phyloP scores from a whole-genome alignment of 2,329 filamentous ascomycete genomes.

The Botryosphaeria dothidea region DNA sequence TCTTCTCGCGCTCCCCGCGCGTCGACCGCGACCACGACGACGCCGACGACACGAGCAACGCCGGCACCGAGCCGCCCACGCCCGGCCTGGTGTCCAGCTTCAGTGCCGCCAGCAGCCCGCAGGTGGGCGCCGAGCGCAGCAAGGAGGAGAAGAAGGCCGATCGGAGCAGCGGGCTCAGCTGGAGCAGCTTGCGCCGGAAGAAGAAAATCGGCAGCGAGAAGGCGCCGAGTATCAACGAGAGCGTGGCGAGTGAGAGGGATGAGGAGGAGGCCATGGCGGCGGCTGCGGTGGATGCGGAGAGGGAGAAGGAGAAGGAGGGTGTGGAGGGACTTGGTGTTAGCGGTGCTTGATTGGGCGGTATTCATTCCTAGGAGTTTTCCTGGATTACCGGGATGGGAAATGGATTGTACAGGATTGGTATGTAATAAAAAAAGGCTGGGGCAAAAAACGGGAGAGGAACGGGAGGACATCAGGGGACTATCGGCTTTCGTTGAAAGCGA shows the following conservation, averaged over 20 bases:
- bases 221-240: conserved; percentile 50
- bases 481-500: no score
- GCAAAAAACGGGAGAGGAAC: no score
- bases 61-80: conserved; percentile 24
- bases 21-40: conserved; percentile 38
- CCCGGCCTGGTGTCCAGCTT: conserved; percentile 29
- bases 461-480: no score
- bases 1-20: conserved; percentile 38
- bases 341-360: not conserved
- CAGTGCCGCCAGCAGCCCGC: conserved; percentile 33
- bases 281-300: not conserved
- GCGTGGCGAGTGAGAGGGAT: conserved; percentile 27
- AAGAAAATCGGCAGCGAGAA: conserved; percentile 39
- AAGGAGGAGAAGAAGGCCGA: conserved; percentile 34
- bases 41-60: conserved; percentile 29
- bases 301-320: not conserved
- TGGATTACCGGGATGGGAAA: not conserved
- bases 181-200: conserved; percentile 47
- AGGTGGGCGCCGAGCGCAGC: conserved; percentile 30
- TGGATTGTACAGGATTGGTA: not conserved
- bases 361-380: not conserved
- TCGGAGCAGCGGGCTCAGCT: conserved; percentile 40
- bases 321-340: conserved; percentile 5
- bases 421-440: no score
- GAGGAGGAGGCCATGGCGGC: not conserved